phyloP scores from a whole-genome alignment of 805 yeast species.

The Komagataella populi region DNA sequence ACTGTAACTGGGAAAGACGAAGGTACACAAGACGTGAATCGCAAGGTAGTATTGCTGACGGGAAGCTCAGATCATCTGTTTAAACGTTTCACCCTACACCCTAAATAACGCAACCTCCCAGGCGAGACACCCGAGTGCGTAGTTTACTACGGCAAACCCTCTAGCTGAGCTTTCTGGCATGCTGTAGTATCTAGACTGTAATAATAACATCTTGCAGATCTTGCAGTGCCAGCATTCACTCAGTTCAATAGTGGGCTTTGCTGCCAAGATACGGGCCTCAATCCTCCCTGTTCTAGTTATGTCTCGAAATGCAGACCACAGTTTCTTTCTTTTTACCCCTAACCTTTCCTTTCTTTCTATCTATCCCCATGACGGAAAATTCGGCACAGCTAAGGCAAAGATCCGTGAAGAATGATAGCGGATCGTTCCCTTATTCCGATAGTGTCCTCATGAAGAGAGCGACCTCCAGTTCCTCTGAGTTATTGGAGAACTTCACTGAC shows the following conservation, averaged over 20 bases:
- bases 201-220: no score
- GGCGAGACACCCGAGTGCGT: no score
- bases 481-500: not conserved
- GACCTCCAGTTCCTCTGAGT: not conserved
- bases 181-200: no score
- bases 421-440: not conserved
- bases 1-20: no score
- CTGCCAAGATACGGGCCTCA: not conserved
- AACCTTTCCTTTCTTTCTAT: not conserved
- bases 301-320: not conserved
- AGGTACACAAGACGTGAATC: no score
- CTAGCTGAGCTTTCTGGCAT: not conserved
- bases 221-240: not conserved
- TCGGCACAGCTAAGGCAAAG: not conserved
- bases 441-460: not conserved
- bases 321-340: not conserved
- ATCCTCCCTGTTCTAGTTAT: not conserved
- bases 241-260: not conserved
- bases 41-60: no score
- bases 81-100: no score
- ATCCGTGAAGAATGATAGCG: not conserved
- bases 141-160: not conserved
- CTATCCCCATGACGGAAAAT: not conserved
- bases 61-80: no score
- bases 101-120: no score